Conservation (phyloP, 768 basidiomycete species). For the Macrolepiota dolichaula region DNA sequence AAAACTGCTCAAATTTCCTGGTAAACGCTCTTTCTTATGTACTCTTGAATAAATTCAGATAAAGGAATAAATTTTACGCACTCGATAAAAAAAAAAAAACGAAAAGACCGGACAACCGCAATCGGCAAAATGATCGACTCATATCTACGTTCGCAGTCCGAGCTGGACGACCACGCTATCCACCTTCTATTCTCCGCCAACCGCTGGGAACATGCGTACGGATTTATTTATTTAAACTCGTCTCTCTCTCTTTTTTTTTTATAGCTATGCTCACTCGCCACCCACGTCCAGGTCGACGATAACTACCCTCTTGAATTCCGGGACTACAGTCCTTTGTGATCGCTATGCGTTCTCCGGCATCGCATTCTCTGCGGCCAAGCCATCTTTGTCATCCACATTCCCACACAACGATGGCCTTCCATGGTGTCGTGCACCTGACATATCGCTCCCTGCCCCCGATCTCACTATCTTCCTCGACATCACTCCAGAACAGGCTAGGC, state of each 20-base stretch:
- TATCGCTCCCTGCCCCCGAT: constrained; percentile 87
- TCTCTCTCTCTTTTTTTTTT: not conserved
- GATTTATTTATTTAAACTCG: constrained; percentile 9
- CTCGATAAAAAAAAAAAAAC: not conserved
- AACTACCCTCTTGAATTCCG: constrained; percentile 49
- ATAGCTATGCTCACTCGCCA: not conserved
- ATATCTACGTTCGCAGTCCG: constrained; percentile 79
- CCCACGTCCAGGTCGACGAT: constrained; percentile 51
- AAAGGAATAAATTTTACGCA: not conserved
- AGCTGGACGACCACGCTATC: constrained; percentile 88
- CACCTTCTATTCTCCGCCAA: constrained; percentile 97
- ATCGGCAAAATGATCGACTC: constrained; percentile 93
- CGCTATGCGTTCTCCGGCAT: constrained; percentile 97
- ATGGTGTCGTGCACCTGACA: constrained; percentile 87
- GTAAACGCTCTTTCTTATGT: constrained; percentile 42
- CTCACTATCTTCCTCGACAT: constrained; percentile 86
- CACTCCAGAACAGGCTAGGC: constrained; percentile 59
- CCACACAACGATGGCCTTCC: constrained; percentile 45
- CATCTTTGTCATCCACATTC: constrained; percentile 5
- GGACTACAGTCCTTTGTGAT: constrained; percentile 82
- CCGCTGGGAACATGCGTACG: constrained; percentile 91
- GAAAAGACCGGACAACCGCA: constrained; percentile 80
- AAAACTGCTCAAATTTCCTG: constrained; percentile 83
- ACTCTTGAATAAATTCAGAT: too few relatives aligned
- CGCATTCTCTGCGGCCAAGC: constrained; percentile 76